Percentiles rank a stretch among this genome's conserved stretches.
Conservation (phyloP, 305 asterid species). For the Lippia alba region DNA sequence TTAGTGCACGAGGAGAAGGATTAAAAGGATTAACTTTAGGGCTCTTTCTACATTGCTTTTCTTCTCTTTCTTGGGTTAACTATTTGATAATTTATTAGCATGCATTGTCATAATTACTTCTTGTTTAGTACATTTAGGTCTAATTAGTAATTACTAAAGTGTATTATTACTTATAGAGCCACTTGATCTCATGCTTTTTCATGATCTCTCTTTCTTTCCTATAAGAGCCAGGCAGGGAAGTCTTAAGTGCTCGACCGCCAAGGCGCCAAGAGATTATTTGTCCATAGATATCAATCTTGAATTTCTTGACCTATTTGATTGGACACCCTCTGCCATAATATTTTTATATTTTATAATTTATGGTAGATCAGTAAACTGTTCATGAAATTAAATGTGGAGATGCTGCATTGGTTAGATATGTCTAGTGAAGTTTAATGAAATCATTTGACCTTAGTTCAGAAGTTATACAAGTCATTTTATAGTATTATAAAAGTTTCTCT, state of each 20-base stretch:
- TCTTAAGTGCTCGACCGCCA: slow-evolving; percentile 19
- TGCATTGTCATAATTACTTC: not conserved
- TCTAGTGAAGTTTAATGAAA: slow-evolving; percentile 17
- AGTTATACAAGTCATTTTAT: not conserved
- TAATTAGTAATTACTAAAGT: too few species aligned
- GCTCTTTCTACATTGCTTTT: slow-evolving; percentile 27
- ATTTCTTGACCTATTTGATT: slow-evolving; percentile 18
- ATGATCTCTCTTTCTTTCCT: too few species aligned
- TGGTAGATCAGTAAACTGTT: slow-evolving; percentile 1
- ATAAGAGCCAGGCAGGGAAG: slow-evolving; percentile 10
- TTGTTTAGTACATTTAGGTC: too few species aligned
- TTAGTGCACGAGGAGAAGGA: slow-evolving; percentile 46
- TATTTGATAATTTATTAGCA: slow-evolving; percentile 11
- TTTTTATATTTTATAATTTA: not conserved
- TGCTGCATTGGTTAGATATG: slow-evolving; percentile 29
- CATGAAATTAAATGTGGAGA: not conserved
- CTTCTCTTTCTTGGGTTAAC: slow-evolving; percentile 1
- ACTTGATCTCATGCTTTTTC: too few species aligned
- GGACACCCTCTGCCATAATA: slow-evolving; percentile 11
- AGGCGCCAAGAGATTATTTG: slow-evolving; percentile 16
- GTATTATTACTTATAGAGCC: too few species aligned
- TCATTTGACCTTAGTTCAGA: slow-evolving; percentile 12
- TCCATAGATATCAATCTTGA: slow-evolving; percentile 12
- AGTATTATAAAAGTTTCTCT: slow-evolving; percentile 7
- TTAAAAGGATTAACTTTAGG: slow-evolving; percentile 38